Evolutionary conservation across 176 grass and related monocot species (phyloP).

Genomic region (Aechmea fasciata): DNA sequence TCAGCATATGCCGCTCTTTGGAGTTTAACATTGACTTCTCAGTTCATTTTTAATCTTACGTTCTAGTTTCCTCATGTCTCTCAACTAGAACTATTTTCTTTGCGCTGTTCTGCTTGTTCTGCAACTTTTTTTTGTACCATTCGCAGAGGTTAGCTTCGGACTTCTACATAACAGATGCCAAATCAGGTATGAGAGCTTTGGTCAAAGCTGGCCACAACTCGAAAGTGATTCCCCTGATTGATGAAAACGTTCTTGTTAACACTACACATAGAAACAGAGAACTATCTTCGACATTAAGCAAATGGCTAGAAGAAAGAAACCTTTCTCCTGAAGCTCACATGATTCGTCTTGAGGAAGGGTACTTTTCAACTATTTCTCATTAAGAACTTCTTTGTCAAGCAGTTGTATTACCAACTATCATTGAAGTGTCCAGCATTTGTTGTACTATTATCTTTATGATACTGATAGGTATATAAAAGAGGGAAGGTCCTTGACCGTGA

Average conservation of each 20-base stretch:
- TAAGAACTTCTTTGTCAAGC: background rate
- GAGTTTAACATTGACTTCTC: too few species aligned
- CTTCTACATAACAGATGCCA: conserved; percentile 94
- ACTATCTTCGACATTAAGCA: conserved; percentile 74
- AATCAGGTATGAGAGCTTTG: conserved; percentile 65
- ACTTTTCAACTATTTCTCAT: conserved; percentile 19
- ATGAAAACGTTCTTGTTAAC: conserved; percentile 63
- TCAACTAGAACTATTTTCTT: background rate
- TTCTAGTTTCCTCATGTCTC: background rate
- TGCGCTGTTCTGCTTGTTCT: conserved; percentile 35
- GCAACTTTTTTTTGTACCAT: conserved; percentile 32
- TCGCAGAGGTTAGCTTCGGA: conserved; percentile 84
- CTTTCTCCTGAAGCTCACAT: conserved; percentile 53
- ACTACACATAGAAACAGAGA: conserved; percentile 55
- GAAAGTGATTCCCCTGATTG: conserved; percentile 62
- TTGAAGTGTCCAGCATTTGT: background rate
- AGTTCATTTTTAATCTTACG: too few species aligned
- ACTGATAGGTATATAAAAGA: conserved; percentile 62
- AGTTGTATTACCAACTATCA: background rate
- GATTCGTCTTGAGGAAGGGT: conserved; percentile 85
- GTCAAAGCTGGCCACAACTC: conserved; percentile 71
- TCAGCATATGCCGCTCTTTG: too few species aligned
- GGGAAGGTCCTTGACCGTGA: conserved; percentile 62
- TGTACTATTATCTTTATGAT: conserved; percentile 6
- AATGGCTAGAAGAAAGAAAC: conserved; percentile 77